Percentiles rank a stretch among this genome's conserved stretches.
These are phyloP conservation scores for Haematococcus lacustris DNA, from an alignment of 139 green algal genomes.

Conservation along the genomic window DNA sequence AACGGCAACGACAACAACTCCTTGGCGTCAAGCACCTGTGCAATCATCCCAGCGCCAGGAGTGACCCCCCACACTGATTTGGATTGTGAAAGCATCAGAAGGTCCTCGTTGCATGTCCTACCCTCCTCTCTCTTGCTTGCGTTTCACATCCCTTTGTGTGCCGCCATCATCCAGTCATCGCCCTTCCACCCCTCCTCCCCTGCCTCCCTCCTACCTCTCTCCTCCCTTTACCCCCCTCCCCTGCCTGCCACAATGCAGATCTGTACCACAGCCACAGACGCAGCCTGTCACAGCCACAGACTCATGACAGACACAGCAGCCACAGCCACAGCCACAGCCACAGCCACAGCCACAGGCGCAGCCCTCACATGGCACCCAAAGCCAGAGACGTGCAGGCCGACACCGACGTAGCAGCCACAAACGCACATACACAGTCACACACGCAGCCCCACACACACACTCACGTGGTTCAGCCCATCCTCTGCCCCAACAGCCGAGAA, in stretches of 20 bases:
- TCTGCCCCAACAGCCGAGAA: slow-evolving; percentile 70
- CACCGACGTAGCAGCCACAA: not conserved
- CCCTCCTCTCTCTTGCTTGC: too few relatives aligned
- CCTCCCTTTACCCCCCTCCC: too few relatives aligned
- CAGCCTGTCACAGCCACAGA: too few relatives aligned
- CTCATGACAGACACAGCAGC: too few relatives aligned
- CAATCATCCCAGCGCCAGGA: slow-evolving; percentile 3
- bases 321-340: too few relatives aligned
- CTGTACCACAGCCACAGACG: too few relatives aligned
- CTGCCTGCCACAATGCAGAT: too few relatives aligned
- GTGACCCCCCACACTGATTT: slow-evolving; percentile 15
- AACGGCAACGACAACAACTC: slow-evolving; percentile 56
- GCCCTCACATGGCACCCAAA: not conserved
- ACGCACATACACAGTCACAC: not conserved
- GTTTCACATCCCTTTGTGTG: not conserved
- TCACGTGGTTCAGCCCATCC: slow-evolving; percentile 23
- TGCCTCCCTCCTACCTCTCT: not conserved
- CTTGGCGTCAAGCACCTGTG: slow-evolving; percentile 17
- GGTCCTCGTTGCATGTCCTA: not conserved
- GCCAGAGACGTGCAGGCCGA: not conserved
- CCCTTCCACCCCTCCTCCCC: not conserved
- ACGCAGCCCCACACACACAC: not conserved
- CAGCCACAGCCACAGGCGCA: not conserved
- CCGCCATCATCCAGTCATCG: not conserved
- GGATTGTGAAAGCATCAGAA: not conserved